Conservation (phyloP, 2,329 filamentous ascomycete species). For the Colletotrichum falcatum region DNA sequence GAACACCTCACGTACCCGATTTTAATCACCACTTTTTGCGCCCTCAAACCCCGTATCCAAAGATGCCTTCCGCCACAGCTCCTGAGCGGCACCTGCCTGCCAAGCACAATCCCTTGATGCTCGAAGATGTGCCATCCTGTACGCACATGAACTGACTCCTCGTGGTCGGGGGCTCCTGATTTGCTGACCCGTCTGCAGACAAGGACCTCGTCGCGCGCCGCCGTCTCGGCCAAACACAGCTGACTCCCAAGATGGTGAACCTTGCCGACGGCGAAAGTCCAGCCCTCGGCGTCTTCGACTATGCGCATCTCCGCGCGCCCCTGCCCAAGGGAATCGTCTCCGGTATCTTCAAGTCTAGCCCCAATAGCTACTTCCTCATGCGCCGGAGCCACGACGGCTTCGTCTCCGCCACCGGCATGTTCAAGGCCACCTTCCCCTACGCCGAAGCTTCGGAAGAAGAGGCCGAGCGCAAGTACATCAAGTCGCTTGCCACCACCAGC, state of each 20-base stretch:
- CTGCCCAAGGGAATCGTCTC: constrained; percentile 91
- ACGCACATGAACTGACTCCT: constrained; percentile 47
- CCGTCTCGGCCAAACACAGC: constrained; percentile 91
- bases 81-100: constrained; percentile 64
- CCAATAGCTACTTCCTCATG: constrained; percentile 97
- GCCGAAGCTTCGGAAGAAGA: constrained; percentile 79
- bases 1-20: constrained; percentile 18
- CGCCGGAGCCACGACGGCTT: constrained; percentile 87
- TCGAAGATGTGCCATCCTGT: constrained; percentile 73
- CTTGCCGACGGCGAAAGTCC: constrained; percentile 79
- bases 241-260: constrained; percentile 84
- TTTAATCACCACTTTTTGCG: constrained; percentile 24
- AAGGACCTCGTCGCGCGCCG: constrained; percentile 83
- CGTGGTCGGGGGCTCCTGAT: constrained; percentile 35
- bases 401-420: constrained; percentile 90
- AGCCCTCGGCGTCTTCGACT: constrained; percentile 89
- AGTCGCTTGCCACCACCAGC: constrained; percentile 83
- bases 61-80: constrained; percentile 51
- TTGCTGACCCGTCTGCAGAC: constrained; percentile 60
- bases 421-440: constrained; percentile 89
- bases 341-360: constrained; percentile 90
- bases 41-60: constrained; percentile 3
- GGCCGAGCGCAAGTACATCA: constrained; percentile 84
- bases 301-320: constrained; percentile 93
- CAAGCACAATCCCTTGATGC: constrained; percentile 74